These are phyloP conservation scores for Chaetomiaceae sp. DNA, from an alignment of 2,329 filamentous ascomycete genomes.

Conservation along the genomic window DNA sequence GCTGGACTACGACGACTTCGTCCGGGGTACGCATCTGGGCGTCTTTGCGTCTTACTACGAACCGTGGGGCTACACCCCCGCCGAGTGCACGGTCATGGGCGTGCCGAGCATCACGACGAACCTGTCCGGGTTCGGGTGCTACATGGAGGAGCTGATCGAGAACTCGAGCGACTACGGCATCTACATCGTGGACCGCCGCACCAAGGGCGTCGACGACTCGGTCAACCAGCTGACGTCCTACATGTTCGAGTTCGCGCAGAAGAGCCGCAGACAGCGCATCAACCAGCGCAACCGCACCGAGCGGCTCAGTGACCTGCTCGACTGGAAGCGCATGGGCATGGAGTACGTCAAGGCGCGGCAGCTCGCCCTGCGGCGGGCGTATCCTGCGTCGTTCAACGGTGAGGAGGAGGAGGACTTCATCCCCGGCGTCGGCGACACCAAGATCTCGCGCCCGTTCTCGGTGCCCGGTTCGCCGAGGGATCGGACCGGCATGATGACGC, in stretches of 20 bases:
- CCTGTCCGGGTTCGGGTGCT: conserved; percentile 94
- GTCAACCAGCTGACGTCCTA: conserved; percentile 88
- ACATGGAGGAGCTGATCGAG: conserved; percentile 99
- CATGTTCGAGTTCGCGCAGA: conserved; percentile 91
- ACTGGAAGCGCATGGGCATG: conserved; percentile 99
- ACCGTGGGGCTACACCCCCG: conserved; percentile 97
- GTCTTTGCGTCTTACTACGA: conserved; percentile 98
- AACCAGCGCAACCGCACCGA: conserved; percentile 98
- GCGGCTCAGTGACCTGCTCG: conserved; percentile 84
- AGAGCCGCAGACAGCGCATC: conserved; percentile 93
- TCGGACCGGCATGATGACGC: conserved; percentile 95
- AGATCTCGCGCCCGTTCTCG: conserved; percentile 90
- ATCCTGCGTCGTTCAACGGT: conserved; percentile 75
- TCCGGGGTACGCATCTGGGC: conserved; percentile 90
- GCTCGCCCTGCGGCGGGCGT: conserved; percentile 82
- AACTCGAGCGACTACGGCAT: conserved; percentile 98
- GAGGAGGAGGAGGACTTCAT: conserved; percentile 87
- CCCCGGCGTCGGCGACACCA: conserved; percentile 83
- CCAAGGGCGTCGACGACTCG: conserved; percentile 93
- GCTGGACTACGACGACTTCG: conserved; percentile 97
- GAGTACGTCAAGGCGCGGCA: conserved; percentile 98
- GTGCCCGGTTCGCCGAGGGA: conserved; percentile 90
- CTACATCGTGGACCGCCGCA: conserved; percentile 94
- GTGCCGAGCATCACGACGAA: conserved; percentile 98
- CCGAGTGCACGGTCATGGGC: conserved; percentile 98